Base-by-base conservation (phyloP, 1,139 yeast genomes). In the Suhomyces panamericanus region DNA sequence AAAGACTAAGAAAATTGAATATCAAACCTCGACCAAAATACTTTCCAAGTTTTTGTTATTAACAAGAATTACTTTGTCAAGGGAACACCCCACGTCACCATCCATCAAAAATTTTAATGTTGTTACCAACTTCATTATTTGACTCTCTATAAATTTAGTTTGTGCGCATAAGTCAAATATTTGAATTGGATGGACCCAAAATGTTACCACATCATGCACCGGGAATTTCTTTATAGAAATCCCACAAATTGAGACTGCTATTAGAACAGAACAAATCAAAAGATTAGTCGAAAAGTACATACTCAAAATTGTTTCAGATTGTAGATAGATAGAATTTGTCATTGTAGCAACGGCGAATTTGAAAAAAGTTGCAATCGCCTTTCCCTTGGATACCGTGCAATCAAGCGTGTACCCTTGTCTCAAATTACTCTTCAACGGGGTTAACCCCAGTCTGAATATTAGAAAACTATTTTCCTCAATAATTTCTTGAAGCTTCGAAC, bases 361-460 rank as follows among this genome's bases (percentile, higher is more conserved):
- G 29, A 38, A 42, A 35, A 49, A 38, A 12, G 42, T 28, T 6
- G 29, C 20, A 14, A 16, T 30, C 29, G 36, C 46, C n/a, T 4
- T 27, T 3, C 27, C 44, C 2, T 34, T 37, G 12, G 30, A 33
- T 9, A 51, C 35, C 20, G 48, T 47, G 12, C 51, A 22, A 22
- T 51, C 55, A 3, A 66, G 49, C 5, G 71, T 66, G 47, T 67
- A 70, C 3, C 76, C 76, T 49, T 66, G 65, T 1, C 67, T 70
- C 35, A 65, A 51, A 43, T 68, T 75, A 9, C 22, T 32, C 38
- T 46, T 49, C 2, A 38, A 15, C 2, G 56, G 56, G 6, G 38
- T 24, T 22, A 50, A 32, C 3, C 55, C 55, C 34, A 41, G 49
- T 34, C 51, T 46, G 33, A 53, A 48, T 11, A 52, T 28, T 16